Evolutionary conservation across 257 asterid species (phyloP), one percentile per base, ranked within the genome.

Genomic region (Osmanthus fragrans): DNA sequence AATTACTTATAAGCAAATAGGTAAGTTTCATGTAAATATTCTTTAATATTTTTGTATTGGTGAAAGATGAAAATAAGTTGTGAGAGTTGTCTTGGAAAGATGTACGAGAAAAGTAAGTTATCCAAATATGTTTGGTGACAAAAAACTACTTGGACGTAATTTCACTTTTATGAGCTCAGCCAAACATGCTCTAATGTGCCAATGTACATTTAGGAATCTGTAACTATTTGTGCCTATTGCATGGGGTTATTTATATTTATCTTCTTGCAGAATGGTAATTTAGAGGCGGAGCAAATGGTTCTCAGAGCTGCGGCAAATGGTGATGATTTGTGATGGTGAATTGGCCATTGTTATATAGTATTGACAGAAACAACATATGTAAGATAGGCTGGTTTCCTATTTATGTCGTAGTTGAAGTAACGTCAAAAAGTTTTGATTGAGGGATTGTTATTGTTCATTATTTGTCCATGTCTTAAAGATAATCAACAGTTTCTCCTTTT

Each of bases 221-320:
- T 60, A 27, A 23, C 27, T 76, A 56, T 6, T 32, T 63, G 6
- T 68, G 10, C 39, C 32, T 25, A 27, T 75, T 69, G 60, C 27
- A 18, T 10, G 12, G 16, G 49, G 56, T 45, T 4, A 70, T 67
- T 73, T 39, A 45, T 60, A 71, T 23, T 25, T 37, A 6, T 58
- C 37, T 68, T 65, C 25, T 51, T 34, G 77, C 88, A 89, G 89
- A 88, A 76, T 39, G 92, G 85, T 68, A 85, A 81, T 76, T 74
- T 84, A 32, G 90, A 85, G 86, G 88, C 85, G 25, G 88, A 85
- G 60, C 88, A 84, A 76, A 83, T 83, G 89, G 90, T 83, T 58
- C 36, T 75, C 66, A 80, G 83, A 42, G 87, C 81, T 42, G 85
- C 87, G 16, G 88, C 83, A 71, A 82, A 82, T 63, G 89, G 87